Base-by-base conservation (phyloP, 1,284 basidiomycete species). In the Ceratobasidium sp. region DNA sequence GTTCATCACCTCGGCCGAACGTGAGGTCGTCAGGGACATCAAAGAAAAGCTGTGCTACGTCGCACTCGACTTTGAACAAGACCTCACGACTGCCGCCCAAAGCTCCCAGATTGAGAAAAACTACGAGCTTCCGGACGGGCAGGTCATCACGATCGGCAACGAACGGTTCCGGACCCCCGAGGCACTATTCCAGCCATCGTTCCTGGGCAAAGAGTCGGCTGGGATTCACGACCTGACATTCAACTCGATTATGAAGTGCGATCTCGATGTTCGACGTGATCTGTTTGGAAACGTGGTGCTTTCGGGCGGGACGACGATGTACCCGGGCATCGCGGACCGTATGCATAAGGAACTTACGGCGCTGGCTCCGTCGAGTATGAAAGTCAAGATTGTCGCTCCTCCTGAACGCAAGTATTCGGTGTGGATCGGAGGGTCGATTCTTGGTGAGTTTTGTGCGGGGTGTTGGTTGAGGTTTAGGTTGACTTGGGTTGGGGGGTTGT, bases 371-470 rank as follows among this genome's bases (percentile, higher is more conserved):
- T 80, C 81, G 74, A 77, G 75, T 33, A 23, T 87, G 86, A 87
- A 87, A 83, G 84, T 96, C 85, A 96, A 94, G 88, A 94, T 95
- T 73, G 90, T 94, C 73, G 92, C 93, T 76, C 93, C 94, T 72
- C 94, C 94, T 54, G 94, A 96, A 84, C 85, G 94, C 79, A 95
- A 94, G 82, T 94, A 94, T 87, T 94, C 92, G 72, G 96, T 97
- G 83, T 98, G 96, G 96, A 98, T 98, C 79, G 96, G 96, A 88
- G 96, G 96, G 79, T 97, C 95, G 76, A 98, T 98, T 82, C 86
- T 98, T 44, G 75, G 74, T 76, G 25, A 30, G 74, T 23, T 28
- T 8, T 38, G 14, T 21, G 51, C 12, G 1, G 38, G 3, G 1
- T 25, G 21, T 12, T 21, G 21, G 9, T 23, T n/a, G n/a, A n/a